These are phyloP conservation scores for Pseudomonodictys pantanalensis DNA, from an alignment of 495 filamentous ascomycete genomes.

Conservation along the genomic window DNA sequence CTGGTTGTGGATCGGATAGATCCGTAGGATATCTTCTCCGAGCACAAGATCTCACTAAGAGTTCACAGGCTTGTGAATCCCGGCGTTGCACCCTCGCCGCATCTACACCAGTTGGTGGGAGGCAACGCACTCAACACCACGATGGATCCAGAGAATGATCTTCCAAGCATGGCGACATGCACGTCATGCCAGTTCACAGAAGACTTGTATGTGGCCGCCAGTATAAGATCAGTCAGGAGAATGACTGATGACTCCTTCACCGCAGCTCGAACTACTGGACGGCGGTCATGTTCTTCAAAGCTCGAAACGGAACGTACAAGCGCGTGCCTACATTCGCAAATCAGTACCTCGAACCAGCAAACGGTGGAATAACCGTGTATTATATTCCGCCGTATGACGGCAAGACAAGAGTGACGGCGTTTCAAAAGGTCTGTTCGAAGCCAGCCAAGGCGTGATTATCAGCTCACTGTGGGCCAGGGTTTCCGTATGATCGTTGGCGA, in stretches of 20 bases:
- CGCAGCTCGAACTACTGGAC: slow-evolving; percentile 14
- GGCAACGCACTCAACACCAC: slow-evolving; percentile 13
- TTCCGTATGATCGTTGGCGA: slow-evolving; percentile 26
- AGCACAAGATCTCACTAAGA: not conserved
- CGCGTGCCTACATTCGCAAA: slow-evolving; percentile 50
- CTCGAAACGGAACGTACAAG: slow-evolving; percentile 48
- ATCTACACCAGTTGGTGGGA: slow-evolving; percentile 14
- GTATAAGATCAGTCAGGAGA: not conserved
- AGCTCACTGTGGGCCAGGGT: slow-evolving; percentile 1
- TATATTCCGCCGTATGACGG: slow-evolving; percentile 33
- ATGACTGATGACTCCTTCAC: not conserved
- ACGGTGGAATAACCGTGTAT: slow-evolving; percentile 21
- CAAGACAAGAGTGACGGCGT: slow-evolving; percentile 17
- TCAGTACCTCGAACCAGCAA: slow-evolving; percentile 45
- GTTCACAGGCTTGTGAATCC: slow-evolving; percentile 14
- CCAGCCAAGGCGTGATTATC: not conserved
- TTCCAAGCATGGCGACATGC: slow-evolving; percentile 9
- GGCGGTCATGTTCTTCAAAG: slow-evolving; percentile 48
- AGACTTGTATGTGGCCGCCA: slow-evolving; percentile 1
- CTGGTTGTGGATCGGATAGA: slow-evolving; percentile 19
- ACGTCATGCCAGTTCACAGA: slow-evolving; percentile 17
- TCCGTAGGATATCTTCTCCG: slow-evolving; percentile 6
- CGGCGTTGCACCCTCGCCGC: slow-evolving; percentile 10
- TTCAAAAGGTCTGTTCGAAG: slow-evolving; percentile 5
- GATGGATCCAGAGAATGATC: slow-evolving; percentile 10